Evolutionary conservation across 306 rosid species (phyloP).

Genomic region (Fragaria ananassa): DNA sequence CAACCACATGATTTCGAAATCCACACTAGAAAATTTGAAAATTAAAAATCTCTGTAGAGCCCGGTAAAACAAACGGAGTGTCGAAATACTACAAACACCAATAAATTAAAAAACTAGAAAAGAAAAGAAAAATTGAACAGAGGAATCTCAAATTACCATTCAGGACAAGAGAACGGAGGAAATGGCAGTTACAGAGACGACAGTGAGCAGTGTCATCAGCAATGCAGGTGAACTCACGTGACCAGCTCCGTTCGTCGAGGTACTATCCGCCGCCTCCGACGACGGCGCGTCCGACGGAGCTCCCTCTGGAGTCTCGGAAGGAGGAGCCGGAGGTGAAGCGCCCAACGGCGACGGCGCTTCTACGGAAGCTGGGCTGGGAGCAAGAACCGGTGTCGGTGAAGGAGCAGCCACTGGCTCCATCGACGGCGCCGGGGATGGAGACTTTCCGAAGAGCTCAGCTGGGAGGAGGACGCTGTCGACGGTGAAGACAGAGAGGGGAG

Average conservation of each 20-base stretch:
- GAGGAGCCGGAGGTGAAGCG: conserved; percentile 82
- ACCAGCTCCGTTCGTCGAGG: conserved; percentile 33
- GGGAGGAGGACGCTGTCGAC: conserved; percentile 79
- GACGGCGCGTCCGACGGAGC: conserved; percentile 57
- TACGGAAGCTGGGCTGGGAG: conserved; percentile 33
- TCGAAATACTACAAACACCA: conserved; percentile 15
- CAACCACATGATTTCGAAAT: background rate
- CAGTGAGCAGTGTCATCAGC: conserved; percentile 30
- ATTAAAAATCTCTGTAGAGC: conserved; percentile 26
- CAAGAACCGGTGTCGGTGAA: conserved; percentile 42
- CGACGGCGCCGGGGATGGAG: conserved; percentile 80
- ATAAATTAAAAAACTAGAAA: background rate
- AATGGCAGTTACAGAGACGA: conserved; percentile 34
- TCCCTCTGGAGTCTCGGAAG: conserved; percentile 37
- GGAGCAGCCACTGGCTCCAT: conserved; percentile 48
- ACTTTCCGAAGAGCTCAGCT: conserved; percentile 51
- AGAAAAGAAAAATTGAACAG: background rate
- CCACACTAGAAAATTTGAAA: conserved; percentile 27
- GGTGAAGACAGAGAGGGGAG: conserved; percentile 63
- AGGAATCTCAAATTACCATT: conserved; percentile 34
- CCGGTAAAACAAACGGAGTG: conserved; percentile 29
- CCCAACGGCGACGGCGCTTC: conserved; percentile 57
- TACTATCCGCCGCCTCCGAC: conserved; percentile 43
- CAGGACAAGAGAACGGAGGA: conserved; percentile 47
- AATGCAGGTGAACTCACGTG: conserved; percentile 41